Evolutionary conservation across 345 rosid genomes (phyloP), one percentile per base, ranked within the genome.

Genomic region (Crucihimalaya himalaica): DNA sequence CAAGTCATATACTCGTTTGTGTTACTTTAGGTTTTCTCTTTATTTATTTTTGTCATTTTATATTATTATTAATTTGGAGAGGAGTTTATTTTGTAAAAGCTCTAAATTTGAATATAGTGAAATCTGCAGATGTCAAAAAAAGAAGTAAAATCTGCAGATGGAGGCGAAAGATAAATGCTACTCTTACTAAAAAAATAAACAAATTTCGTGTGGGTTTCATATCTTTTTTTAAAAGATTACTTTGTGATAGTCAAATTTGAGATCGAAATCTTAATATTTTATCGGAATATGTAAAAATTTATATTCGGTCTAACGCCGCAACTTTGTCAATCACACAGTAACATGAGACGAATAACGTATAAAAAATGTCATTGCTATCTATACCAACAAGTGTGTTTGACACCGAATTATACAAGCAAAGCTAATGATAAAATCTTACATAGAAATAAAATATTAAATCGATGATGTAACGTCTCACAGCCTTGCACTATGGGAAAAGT

Each of bases 271-370:
- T 7, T 34, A 34, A 34, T 8, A 5, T 52, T 52, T 52, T 53
- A 25, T 53, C 27, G 34, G 6, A 27, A 27, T n/a, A 29, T 55
- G 3, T 29, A 31, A 16, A 56, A 31, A 2, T 2, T 2, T 16
- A 56, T 29, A 57, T 57, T 9, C 13, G 25, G 52, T 47, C 13
- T 8, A n/a, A 15, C 25, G 19, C 46, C 53, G 23, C 57, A 23
- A 10, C 12, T 23, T 59, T 42, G 5, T 68, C 53, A 28, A 68
- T 54, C 70, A 51, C 32, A 51, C 11, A 57, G 27, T 57, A 12
- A 59, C 46, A 68, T 68, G 52, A 6, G 27, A 68, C 72, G 9
- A 68, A 11, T 13, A 42, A 10, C 62, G 62, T 53, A 62, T 27
- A 54, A 66, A n/a, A 28, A 8, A 23, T 1, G 16, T 27, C 39